Conservation (phyloP, 176 grass and related monocot species). For the Eleusine indica region DNA sequence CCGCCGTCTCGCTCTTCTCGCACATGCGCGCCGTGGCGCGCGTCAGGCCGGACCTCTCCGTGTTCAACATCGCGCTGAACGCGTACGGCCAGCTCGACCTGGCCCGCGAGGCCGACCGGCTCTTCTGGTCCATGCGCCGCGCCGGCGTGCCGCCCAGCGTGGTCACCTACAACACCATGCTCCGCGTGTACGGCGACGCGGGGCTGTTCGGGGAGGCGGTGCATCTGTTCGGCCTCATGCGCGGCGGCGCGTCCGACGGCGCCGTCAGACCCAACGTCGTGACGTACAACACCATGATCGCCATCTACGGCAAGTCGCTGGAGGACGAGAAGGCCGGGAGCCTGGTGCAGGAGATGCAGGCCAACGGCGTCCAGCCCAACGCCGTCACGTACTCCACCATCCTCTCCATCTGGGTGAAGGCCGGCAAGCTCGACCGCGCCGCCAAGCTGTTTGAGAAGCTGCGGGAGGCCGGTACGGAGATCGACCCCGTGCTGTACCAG, state of each 20-base stretch:
- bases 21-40: constrained; percentile 72
- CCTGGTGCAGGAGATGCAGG: constrained; percentile 84
- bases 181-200: constrained; percentile 87
- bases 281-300: constrained; percentile 95
- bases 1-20: constrained; percentile 84
- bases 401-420: constrained; percentile 87
- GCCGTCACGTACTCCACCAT: constrained; percentile 92
- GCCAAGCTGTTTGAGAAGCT: constrained; percentile 86
- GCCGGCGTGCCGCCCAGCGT: constrained; percentile 67
- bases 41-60: constrained; percentile 69
- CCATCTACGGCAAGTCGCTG: constrained; percentile 86
- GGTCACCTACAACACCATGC: constrained; percentile 96
- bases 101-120: constrained; percentile 74
- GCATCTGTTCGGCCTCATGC: constrained; percentile 85
- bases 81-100: constrained; percentile 94
- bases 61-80: constrained; percentile 84
- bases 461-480: constrained; percentile 71
- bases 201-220: constrained; percentile 94
- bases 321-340: constrained; percentile 91
- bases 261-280: constrained; percentile 74
- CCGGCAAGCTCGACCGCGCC: constrained; percentile 84
- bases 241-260: constrained; percentile 35
- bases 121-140: constrained; percentile 89
- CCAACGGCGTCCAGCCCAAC: constrained; percentile 67
- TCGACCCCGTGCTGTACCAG: constrained; percentile 93